Evolutionary conservation across 495 filamentous ascomycete species (phyloP), one percentile per base, ranked within the genome.

Genomic region (Margaritispora aquatica): DNA sequence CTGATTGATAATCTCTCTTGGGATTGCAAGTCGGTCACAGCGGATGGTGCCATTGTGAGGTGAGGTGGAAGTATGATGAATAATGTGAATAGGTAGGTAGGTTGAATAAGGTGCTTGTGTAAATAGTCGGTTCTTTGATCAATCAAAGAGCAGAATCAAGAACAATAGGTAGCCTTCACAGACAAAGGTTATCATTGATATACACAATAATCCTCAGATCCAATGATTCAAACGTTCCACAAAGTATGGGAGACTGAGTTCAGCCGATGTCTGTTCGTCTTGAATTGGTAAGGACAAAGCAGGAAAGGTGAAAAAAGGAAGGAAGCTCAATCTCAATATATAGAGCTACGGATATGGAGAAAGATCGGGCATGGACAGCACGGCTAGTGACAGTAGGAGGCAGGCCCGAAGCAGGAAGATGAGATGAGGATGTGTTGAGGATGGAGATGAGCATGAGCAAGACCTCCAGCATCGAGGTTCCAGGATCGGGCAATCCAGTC

Each of bases 11-110:
- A 49, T 11, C 38, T 19, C 49, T 52, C 49, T 22, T 26, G 60
- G 2, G 29, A 36, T 9, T 19, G 27, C 1, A 57, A 20, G 10
- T 62, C 55, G n/a, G 26, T n/a, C 29, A 59, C 11, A 11, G 56
- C 61, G 26, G 61, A 55, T 34, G 61, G 55, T 53, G 61, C 21
- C 60, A 62, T 62, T 26, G 23, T 55, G 44, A 44, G 34, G 20
- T 54, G 1, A 52, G 27, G 1, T 17, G 10, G 41, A 51, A 41
- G 26, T 2, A n/a, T n/a, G n/a, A n/a, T n/a, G n/a, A n/a, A n/a
- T n/a, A n/a, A n/a, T n/a, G n/a, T n/a, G n/a, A n/a, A n/a, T n/a
- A n/a, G n/a, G n/a, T n/a, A n/a, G n/a, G n/a, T n/a, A n/a, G n/a
- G n/a, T n/a, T n/a, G n/a, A n/a, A n/a, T n/a, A n/a, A n/a, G n/a